Base-by-base conservation (phyloP, 371 early-diverging fungal genomes). In the Smittium mucronatum region DNA sequence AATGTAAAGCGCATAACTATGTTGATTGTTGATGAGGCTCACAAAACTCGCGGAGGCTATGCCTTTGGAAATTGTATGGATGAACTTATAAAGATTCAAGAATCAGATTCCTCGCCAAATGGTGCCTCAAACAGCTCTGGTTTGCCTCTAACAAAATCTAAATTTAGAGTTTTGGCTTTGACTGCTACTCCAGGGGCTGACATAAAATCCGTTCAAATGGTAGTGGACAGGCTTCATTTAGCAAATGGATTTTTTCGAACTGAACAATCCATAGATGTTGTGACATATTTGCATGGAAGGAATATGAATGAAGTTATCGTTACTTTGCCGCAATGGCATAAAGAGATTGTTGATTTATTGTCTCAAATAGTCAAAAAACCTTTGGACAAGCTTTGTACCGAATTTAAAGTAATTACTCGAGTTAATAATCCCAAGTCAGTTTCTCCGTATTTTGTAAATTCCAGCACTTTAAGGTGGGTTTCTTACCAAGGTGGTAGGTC, bases 21-120 rank as follows among this genome's bases (percentile, higher is more conserved):
- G 63, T 66, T 95, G 30, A 93, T 97, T 1, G 78, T 95, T 0
- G 97, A 97, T 70, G 97, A 97, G 73, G 97, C 97, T 0, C 97
- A 97, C 73, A 80, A 89, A 1, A 93, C 95, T 1, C 83, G 85
- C 0, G 95, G 96, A 2, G 84, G 86, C 26, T 88, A 92, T 69
- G 89, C 97, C 0, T 95, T 91, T 72, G 79, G 86, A 2, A 86
- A 86, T 47, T 89, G 90, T 1, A 74, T 95, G 2, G 76, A 83
- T 1, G 71, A 75, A 28, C 72, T 95, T 17, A 71, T 80, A 16
- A 73, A 75, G n/a, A 63, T 72, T 0, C 79, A 89, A 74, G 75
- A 30, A 74, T 73, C 1, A 34, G 35, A n/a, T 64, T 68, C 28
- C 31, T 70, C 1, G 36, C 21, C 64, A 70, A 26, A 58, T 74